phyloP scores from a whole-genome alignment of 768 basidiomycete species.

The Xanthoconium stramineum region DNA sequence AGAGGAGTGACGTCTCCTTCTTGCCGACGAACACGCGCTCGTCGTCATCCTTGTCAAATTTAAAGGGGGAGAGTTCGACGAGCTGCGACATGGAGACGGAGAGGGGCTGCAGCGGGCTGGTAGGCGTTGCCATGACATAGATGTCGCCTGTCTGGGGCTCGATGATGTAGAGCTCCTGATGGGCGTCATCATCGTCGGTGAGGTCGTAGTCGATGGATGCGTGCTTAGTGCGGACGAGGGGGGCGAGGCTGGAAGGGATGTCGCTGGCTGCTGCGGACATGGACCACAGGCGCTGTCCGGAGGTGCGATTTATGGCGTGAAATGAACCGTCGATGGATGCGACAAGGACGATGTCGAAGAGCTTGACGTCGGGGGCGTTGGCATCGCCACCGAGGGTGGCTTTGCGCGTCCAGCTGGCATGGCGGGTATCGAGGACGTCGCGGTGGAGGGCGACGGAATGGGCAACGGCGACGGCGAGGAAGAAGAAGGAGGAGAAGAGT shows the following conservation, averaged over 20 bases:
- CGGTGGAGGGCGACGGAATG: slow-evolving; percentile 31
- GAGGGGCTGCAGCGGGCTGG: slow-evolving; percentile 75
- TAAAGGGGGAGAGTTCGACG: slow-evolving; percentile 83
- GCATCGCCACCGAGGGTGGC: slow-evolving; percentile 12
- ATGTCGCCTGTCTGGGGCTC: slow-evolving; percentile 95
- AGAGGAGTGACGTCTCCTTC: slow-evolving; percentile 81
- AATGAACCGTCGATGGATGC: slow-evolving; percentile 94
- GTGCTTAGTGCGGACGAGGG: slow-evolving; percentile 73
- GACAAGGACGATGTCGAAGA: slow-evolving; percentile 82
- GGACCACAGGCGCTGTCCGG: slow-evolving; percentile 84
- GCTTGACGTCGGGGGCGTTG: slow-evolving; percentile 49
- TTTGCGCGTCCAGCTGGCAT: slow-evolving; percentile 12
- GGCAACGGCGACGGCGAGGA: slow-evolving; percentile 31
- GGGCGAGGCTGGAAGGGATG: slow-evolving; percentile 56
- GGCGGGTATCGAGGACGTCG: slow-evolving; percentile 27
- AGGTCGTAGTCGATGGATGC: slow-evolving; percentile 54
- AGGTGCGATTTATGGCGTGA: slow-evolving; percentile 87
- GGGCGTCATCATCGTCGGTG: slow-evolving; percentile 47
- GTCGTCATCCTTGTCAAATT: slow-evolving; percentile 57
- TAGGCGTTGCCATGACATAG: slow-evolving; percentile 73
- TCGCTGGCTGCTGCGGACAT: slow-evolving; percentile 60
- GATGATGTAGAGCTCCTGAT: slow-evolving; percentile 83
- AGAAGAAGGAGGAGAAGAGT: slow-evolving; percentile 22
- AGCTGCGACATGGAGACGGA: slow-evolving; percentile 91
- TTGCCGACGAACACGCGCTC: slow-evolving; percentile 81